Conservation (phyloP, 2,329 filamentous ascomycete species). For the Botryotinia globosa region DNA sequence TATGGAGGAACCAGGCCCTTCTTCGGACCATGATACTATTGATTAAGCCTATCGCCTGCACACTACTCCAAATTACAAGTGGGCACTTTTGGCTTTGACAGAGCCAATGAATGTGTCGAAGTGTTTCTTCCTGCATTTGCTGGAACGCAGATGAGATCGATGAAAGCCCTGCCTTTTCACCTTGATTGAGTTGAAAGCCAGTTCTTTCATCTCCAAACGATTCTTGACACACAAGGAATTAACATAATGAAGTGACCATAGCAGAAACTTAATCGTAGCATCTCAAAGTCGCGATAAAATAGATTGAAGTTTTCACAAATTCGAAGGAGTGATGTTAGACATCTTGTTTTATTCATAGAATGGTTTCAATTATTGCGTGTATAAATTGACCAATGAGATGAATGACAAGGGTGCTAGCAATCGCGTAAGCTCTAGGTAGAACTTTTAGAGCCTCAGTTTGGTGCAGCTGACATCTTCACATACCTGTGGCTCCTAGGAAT, state of each 20-base stretch:
- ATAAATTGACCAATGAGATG: background rate
- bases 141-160: background rate
- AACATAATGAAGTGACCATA: background rate
- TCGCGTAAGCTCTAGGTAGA: background rate
- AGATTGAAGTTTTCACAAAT: background rate
- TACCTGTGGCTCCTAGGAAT: background rate
- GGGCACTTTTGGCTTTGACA: background rate
- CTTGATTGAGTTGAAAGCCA: background rate
- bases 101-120: background rate
- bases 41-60: background rate
- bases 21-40: background rate
- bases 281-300: background rate
- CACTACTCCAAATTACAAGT: background rate
- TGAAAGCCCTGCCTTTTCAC: background rate
- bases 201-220: background rate
- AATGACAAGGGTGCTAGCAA: background rate
- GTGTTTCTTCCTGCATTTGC: background rate
- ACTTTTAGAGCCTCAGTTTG: too few species aligned
- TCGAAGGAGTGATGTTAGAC: background rate
- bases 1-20: background rate
- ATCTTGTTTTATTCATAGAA: background rate
- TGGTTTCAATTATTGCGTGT: background rate
- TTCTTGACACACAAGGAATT: background rate
- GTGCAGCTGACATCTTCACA: too few species aligned
- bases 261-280: background rate